phyloP scores from a whole-genome alignment of 352 stramenopile genomes.

The Phytophthora uliginosa region DNA sequence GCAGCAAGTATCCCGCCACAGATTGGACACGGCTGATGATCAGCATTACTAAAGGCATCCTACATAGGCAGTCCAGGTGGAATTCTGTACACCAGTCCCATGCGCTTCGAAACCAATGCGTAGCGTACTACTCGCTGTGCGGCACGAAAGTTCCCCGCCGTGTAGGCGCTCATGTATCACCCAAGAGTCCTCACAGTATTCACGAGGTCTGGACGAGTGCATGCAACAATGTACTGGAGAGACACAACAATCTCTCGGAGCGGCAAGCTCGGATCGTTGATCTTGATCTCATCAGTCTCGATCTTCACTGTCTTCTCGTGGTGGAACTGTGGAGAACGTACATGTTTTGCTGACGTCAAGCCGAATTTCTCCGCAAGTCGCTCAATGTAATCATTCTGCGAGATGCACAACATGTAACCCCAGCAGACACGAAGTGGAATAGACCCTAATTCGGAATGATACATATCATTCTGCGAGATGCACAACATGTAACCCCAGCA shows the following conservation, averaged over 20 bases:
- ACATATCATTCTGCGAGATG: no score
- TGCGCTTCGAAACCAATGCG: not conserved
- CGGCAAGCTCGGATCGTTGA: conserved; percentile 5
- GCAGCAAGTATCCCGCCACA: no score
- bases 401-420: not conserved
- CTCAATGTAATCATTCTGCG: not conserved
- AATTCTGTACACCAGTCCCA: conserved; percentile 1
- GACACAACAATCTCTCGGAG: conserved; percentile 7
- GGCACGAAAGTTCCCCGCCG: not conserved
- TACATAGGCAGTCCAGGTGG: no score
- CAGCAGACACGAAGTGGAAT: no score
- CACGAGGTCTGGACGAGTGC: not conserved
- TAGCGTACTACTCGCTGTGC: conserved; percentile 10
- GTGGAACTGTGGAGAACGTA: not conserved
- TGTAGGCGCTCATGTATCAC: conserved; percentile 1
- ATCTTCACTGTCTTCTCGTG: not conserved
- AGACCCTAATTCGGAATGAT: no score
- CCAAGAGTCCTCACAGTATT: conserved; percentile 5
- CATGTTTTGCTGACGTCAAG: not conserved
- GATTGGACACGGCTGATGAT: no score
- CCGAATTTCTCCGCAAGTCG: not conserved
- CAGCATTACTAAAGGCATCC: no score
- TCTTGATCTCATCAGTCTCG: not conserved
- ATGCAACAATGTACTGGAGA: conserved; percentile 1
- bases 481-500: no score